These are phyloP conservation scores for Rhynchospora breviuscula DNA, from an alignment of 176 grass and related monocot species.

Conservation along the genomic window DNA sequence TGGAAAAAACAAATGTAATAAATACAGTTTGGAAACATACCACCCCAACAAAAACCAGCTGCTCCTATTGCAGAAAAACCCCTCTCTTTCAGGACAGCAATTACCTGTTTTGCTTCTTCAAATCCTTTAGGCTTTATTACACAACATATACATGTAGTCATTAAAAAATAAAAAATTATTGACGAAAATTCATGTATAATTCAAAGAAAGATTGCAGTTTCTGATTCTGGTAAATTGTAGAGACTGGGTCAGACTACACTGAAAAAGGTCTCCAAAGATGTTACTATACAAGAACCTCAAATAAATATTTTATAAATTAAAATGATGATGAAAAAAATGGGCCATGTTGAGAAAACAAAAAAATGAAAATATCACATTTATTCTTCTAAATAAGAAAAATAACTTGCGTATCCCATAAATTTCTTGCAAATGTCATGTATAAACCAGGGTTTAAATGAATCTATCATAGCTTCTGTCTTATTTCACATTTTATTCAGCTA, in stretches of 20 bases:
- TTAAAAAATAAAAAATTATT: too few relatives aligned
- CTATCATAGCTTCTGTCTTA: too few relatives aligned
- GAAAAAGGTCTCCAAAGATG: background rate
- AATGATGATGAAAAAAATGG: too few relatives aligned
- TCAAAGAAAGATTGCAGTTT: background rate
- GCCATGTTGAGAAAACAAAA: too few relatives aligned
- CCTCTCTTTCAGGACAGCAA: conserved; percentile 19
- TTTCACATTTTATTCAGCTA: too few relatives aligned
- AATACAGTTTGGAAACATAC: background rate
- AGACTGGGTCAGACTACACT: background rate
- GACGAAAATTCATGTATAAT: background rate
- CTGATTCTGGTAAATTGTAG: too few relatives aligned
- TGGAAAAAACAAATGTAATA: background rate
- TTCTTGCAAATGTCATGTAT: too few relatives aligned
- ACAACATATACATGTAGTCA: too few relatives aligned
- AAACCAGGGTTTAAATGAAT: too few relatives aligned
- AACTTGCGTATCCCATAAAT: too few relatives aligned
- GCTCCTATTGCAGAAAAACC: conserved; percentile 22
- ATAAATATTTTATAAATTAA: background rate
- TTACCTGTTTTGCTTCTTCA: conserved; percentile 25
- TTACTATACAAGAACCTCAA: background rate
- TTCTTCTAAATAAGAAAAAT: too few relatives aligned
- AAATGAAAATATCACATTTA: too few relatives aligned
- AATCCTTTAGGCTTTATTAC: conserved; percentile 13
- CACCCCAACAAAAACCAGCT: conserved; percentile 27